Conservation (phyloP, 2,329 filamentous ascomycete genomes). For the Phoma herbarum region DNA sequence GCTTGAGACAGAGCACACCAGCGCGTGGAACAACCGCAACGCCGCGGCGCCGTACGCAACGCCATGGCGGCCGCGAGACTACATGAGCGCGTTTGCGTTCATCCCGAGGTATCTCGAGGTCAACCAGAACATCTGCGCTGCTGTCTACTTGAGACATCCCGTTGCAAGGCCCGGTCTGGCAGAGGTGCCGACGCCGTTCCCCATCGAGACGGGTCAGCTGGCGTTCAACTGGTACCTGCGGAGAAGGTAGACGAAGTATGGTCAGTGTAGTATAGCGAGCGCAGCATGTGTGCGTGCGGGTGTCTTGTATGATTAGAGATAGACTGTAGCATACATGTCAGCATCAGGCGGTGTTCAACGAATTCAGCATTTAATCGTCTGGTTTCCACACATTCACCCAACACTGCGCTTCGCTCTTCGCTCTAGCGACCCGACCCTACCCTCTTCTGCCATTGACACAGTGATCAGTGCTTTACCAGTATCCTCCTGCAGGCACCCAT, state of each 20-base stretch:
- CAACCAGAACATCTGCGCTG: conserved; percentile 95
- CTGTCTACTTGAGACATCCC: conserved; percentile 93
- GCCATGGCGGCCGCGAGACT: conserved; percentile 87
- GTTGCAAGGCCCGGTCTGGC: conserved; percentile 82
- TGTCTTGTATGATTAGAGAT: neutral
- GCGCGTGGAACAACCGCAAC: conserved; percentile 61
- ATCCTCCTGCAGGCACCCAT: no score
- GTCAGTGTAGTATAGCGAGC: neutral
- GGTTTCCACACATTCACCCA: no score
- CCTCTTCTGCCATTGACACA: no score
- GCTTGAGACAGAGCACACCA: conserved; percentile 80
- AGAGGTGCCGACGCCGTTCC: conserved; percentile 81
- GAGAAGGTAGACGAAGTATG: conserved; percentile 67
- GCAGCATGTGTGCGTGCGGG: neutral
- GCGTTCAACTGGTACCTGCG: conserved; percentile 95
- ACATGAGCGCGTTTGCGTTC: conserved; percentile 92
- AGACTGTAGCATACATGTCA: neutral
- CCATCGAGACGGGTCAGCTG: conserved; percentile 73
- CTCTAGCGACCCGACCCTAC: no score
- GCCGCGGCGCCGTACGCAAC: conserved; percentile 79
- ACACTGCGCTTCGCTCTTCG: no score
- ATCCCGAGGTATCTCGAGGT: conserved; percentile 96
- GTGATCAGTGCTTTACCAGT: no score
- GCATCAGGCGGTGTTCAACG: neutral
- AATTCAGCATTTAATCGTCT: neutral